phyloP scores from a whole-genome alignment of 768 basidiomycete genomes.

The Naematelia encephala region DNA sequence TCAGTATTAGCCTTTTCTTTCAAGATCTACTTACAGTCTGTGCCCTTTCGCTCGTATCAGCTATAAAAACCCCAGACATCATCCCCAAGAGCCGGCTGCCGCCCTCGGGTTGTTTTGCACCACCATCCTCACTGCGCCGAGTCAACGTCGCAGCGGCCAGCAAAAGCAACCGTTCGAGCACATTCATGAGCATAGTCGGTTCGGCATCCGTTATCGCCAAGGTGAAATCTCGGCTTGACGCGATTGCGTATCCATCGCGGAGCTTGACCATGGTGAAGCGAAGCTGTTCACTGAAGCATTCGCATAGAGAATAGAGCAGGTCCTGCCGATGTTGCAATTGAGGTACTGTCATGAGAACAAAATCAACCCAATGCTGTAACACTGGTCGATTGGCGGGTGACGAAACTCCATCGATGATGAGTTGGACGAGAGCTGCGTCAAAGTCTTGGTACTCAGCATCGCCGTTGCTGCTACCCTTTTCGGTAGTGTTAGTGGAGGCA shows the following conservation, averaged over 20 bases:
- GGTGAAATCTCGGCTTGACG: conserved; percentile 21
- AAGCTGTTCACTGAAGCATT: conserved; percentile 73
- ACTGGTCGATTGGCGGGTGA: conserved; percentile 68
- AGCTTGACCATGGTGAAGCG: conserved; percentile 54
- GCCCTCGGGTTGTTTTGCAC: conserved; percentile 39
- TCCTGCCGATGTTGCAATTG: conserved; percentile 71
- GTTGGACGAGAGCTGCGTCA: conserved; percentile 63
- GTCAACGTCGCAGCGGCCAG: conserved; percentile 49
- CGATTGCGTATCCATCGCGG: conserved; percentile 47
- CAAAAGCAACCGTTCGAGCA: conserved; percentile 74
- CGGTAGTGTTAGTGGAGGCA: conserved; percentile 9
- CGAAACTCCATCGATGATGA: conserved; percentile 75
- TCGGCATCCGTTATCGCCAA: conserved; percentile 27
- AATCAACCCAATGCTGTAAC: conserved; percentile 94
- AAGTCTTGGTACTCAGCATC: conserved; percentile 10
- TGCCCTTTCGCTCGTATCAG: conserved; percentile 55
- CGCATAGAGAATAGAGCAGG: conserved; percentile 69
- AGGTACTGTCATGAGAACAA: conserved; percentile 83
- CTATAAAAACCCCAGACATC: conserved; percentile 85
- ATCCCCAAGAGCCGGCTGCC: conserved; percentile 73
- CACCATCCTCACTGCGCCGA: conserved; percentile 49
- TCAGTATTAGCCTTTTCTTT: conserved; percentile 3
- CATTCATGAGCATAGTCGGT: conserved; percentile 76
- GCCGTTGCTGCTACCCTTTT: not conserved
- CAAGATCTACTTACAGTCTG: conserved; percentile 1